Evolutionary conservation across 2,329 filamentous ascomycete genomes (phyloP).

Genomic region (Uncinocarpus reesii): DNA sequence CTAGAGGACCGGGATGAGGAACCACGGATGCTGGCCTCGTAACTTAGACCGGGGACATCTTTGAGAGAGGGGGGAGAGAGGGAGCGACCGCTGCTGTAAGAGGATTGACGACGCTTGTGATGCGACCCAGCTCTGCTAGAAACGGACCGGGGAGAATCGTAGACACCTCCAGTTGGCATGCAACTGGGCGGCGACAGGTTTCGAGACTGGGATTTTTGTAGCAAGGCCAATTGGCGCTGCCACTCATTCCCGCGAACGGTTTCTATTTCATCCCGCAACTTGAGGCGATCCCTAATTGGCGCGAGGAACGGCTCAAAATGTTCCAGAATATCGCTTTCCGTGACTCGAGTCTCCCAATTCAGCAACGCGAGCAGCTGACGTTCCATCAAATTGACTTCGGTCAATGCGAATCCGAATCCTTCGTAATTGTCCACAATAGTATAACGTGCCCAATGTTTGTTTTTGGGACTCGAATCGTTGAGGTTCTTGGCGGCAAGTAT

Average conservation of each 20-base stretch:
- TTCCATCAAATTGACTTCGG: conserved; percentile 98
- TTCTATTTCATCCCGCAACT: conserved; percentile 13
- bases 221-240: conserved; percentile 8
- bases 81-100: conserved; percentile 29
- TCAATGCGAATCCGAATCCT: conserved; percentile 81
- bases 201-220: neutral
- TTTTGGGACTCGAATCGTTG: conserved; percentile 97
- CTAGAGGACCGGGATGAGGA: conserved; percentile 35
- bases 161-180: conserved; percentile 17
- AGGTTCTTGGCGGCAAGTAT: conserved; percentile 83
- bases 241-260: conserved; percentile 10
- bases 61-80: conserved; percentile 37
- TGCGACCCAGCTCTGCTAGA: conserved; percentile 26
- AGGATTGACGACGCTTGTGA: conserved; percentile 32
- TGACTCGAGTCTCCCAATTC: conserved; percentile 86
- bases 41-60: conserved; percentile 36
- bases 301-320: conserved; percentile 82
- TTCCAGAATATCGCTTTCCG: conserved; percentile 70
- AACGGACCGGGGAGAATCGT: conserved; percentile 24
- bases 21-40: conserved; percentile 33
- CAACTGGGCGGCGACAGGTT: conserved; percentile 15
- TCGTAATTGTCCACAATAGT: conserved; percentile 63
- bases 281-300: conserved; percentile 54
- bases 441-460: conserved; percentile 99
- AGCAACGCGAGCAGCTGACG: conserved; percentile 92